These are phyloP conservation scores for Dactylorhiza incarnata DNA, from an alignment of 106 monocot species.

Conservation along the genomic window DNA sequence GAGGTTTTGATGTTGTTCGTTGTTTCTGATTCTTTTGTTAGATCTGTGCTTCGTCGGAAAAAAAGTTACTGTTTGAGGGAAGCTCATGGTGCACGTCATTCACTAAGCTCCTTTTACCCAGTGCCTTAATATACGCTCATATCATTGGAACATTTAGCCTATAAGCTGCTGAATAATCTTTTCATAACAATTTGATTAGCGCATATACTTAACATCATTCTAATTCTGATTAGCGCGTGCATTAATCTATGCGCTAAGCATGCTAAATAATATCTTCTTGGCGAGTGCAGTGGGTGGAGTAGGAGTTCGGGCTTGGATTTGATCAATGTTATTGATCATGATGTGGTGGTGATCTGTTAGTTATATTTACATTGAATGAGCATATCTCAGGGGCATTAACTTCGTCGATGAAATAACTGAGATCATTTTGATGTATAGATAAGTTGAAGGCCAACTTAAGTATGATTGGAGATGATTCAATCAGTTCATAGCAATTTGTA, in stretches of 20 bases:
- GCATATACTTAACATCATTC: too few relatives aligned
- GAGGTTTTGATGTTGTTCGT: not conserved
- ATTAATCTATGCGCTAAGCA: too few relatives aligned
- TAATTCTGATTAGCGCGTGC: too few relatives aligned
- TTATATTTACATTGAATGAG: not conserved
- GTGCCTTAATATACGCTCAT: too few relatives aligned
- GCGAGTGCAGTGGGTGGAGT: not conserved
- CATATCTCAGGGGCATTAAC: not conserved
- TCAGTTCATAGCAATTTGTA: not conserved
- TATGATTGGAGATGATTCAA: not conserved
- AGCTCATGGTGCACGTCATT: too few relatives aligned
- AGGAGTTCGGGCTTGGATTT: not conserved
- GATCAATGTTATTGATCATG: not conserved
- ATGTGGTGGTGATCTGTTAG: not conserved
- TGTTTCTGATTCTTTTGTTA: not conserved
- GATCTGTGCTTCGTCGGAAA: not conserved
- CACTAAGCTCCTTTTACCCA: too few relatives aligned
- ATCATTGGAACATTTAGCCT: too few relatives aligned
- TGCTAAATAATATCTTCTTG: not conserved
- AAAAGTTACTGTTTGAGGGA: too few relatives aligned
- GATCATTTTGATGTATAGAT: not conserved
- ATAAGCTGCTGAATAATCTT: too few relatives aligned
- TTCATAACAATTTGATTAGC: too few relatives aligned
- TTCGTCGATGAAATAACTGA: not conserved
- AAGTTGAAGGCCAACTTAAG: not conserved